Percentiles rank a stretch among this genome's conserved stretches.
These are phyloP conservation scores for Paracorniculantispora psalliotae DNA, from an alignment of 2,329 filamentous ascomycete genomes.

Conservation along the genomic window DNA sequence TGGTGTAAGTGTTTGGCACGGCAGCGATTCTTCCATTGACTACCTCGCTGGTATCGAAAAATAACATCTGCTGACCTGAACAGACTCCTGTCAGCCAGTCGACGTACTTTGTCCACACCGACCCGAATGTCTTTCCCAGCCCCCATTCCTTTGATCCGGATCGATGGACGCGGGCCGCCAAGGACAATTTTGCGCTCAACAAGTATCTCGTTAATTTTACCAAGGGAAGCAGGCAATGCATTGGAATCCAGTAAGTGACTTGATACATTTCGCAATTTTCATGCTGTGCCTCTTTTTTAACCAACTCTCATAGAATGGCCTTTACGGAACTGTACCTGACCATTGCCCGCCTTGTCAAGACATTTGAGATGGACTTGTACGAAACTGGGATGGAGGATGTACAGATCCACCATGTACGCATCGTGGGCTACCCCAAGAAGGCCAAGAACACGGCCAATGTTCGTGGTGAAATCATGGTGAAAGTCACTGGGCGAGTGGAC, in stretches of 20 bases:
- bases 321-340: constrained; percentile 17
- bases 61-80: background rate
- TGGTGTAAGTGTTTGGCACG: background rate
- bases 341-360: constrained; percentile 14
- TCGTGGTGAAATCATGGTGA: constrained; percentile 15
- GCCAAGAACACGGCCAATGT: background rate
- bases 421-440: background rate
- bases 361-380: constrained; percentile 19
- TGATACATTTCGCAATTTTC: too few species aligned
- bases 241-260: background rate
- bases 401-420: background rate
- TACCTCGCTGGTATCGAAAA: too few species aligned
- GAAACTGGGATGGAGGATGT: constrained; percentile 14
- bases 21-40: background rate
- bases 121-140: background rate
- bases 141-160: background rate
- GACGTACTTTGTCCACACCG: background rate
- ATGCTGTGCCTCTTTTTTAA: too few species aligned
- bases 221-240: background rate
- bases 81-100: background rate
- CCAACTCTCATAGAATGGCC: constrained; percentile 15
- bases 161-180: background rate
- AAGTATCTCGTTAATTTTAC: background rate
- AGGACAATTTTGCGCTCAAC: background rate
- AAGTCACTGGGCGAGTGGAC: too few species aligned